Evolutionary conservation across 2,329 filamentous ascomycete genomes (phyloP), one percentile per base, ranked within the genome.

Genomic region (Paramyrothecium roridum): DNA sequence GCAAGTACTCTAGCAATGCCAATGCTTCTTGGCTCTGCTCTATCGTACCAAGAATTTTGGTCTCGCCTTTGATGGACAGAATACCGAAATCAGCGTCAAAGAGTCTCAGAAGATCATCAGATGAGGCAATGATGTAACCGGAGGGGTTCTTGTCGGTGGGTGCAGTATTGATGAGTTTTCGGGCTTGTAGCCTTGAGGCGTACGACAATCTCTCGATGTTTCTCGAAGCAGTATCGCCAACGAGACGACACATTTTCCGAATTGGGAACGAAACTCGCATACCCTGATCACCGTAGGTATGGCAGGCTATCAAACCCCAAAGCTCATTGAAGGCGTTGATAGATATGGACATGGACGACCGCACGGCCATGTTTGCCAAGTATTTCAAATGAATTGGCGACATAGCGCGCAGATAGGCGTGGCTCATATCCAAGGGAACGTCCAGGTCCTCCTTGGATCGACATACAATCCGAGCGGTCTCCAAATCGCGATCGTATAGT

Each of bases 261-360:
- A 96, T 92, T 0, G 92, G 91, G 65, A 96, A 96, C 0, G 90
- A 90, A 0, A 96, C 91, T n/a, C 92, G 82, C 90, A 95, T 96
- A 3, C 91, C 91, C 48, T 81, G 82, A 2, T 71, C 56, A 0
- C 89, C 91, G 63, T 96, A 96, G 0, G 88, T 84, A 67, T 96
- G 92, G 57, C 91, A 96, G 2, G 91, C 86, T 45, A 96, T 91
- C 26, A 96, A 75, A 0, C 92, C 93, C 93, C 92, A 96, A 0
- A 96, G 74, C 63, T 96, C 89, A 61, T 83, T 80, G 63, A 96
- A 95, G 0, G 90, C 90, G 60, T 91, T 95, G 65, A 96, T 90
- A 1, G 91, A 96, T 57, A 96, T 92, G 0, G 91, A 96, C 91
- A 96, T 96, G 60, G 91, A 96, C 0, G 91, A 91, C n/a, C 91